Conservation (phyloP, 2,329 filamentous ascomycete species). For the Helminthosporium solani region DNA sequence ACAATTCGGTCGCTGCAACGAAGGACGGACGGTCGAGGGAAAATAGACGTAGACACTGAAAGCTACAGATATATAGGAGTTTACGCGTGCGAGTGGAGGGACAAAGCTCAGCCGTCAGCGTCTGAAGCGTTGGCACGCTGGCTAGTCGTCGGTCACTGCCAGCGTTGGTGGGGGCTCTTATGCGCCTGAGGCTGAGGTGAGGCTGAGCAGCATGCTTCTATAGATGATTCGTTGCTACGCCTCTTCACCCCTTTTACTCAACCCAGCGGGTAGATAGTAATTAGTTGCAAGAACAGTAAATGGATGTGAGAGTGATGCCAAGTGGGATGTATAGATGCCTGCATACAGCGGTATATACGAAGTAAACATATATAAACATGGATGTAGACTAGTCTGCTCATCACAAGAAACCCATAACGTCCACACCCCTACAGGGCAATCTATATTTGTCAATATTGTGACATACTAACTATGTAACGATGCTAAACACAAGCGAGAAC, state of each 20-base stretch:
- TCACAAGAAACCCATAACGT: too few relatives aligned
- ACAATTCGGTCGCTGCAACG: constrained; percentile 9
- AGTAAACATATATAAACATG: too few relatives aligned
- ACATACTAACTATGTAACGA: too few relatives aligned
- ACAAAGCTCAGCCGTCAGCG: constrained; percentile 1
- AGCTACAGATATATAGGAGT: neutral
- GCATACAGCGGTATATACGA: too few relatives aligned
- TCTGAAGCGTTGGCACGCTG: constrained; percentile 1
- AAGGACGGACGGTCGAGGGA: neutral
- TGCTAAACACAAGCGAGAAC: neutral
- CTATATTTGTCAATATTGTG: too few relatives aligned
- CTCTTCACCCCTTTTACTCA: neutral
- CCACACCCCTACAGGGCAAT: too few relatives aligned
- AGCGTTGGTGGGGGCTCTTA: constrained; percentile 5
- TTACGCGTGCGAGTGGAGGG: neutral
- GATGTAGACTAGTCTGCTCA: too few relatives aligned
- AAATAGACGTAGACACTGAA: neutral
- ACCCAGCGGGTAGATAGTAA: too few relatives aligned
- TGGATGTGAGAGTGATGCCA: too few relatives aligned
- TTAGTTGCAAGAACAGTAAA: too few relatives aligned
- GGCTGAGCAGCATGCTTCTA: constrained; percentile 2
- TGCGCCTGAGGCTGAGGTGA: constrained; percentile 1
- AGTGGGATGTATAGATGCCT: too few relatives aligned
- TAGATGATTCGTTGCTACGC: constrained; percentile 1
- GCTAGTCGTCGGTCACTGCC: neutral